These are phyloP conservation scores for Penicillium bialowiezense DNA, from an alignment of 495 filamentous ascomycete species.

Conservation along the genomic window DNA sequence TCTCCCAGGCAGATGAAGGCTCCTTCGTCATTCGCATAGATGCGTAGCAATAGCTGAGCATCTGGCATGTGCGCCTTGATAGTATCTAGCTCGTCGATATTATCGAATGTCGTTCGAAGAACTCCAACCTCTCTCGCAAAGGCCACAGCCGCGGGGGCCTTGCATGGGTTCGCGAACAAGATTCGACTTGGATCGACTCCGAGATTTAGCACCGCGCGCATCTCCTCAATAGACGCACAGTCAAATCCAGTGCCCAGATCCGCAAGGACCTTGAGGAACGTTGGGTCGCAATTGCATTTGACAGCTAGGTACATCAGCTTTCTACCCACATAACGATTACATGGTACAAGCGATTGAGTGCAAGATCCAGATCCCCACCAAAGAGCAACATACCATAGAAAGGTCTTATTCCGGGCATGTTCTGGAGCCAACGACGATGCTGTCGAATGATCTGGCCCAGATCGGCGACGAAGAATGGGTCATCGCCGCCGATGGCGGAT, in stretches of 20 bases:
- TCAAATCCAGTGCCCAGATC: constrained; percentile 29
- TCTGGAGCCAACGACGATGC: constrained; percentile 8
- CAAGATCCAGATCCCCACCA: too few species aligned
- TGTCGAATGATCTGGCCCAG: constrained; percentile 15
- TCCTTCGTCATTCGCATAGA: constrained; percentile 25
- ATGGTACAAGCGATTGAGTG: too few species aligned
- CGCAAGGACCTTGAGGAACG: constrained; percentile 23
- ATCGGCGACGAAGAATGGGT: constrained; percentile 28
- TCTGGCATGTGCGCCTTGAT: constrained; percentile 25
- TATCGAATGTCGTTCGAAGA: constrained; percentile 31
- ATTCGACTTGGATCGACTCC: constrained; percentile 30
- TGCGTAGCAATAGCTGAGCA: constrained; percentile 26
- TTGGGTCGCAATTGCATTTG: constrained; percentile 35
- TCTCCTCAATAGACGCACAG: constrained; percentile 32
- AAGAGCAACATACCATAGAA: constrained; percentile 27
- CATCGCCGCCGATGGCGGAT: constrained; percentile 11
- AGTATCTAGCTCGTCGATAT: constrained; percentile 32
- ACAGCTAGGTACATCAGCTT: constrained; percentile 21
- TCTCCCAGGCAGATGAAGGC: constrained; percentile 22
- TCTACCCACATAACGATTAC: neutral
- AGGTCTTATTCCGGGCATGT: constrained; percentile 18
- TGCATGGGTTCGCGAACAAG: constrained; percentile 35
- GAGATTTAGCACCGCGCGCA: constrained; percentile 22
- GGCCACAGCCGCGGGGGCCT: constrained; percentile 17
- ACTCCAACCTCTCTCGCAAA: constrained; percentile 22